Evolutionary conservation across 805 yeast species (phyloP), one percentile per base, ranked within the genome.

Genomic region (Nakazawaea ishiwadae): DNA sequence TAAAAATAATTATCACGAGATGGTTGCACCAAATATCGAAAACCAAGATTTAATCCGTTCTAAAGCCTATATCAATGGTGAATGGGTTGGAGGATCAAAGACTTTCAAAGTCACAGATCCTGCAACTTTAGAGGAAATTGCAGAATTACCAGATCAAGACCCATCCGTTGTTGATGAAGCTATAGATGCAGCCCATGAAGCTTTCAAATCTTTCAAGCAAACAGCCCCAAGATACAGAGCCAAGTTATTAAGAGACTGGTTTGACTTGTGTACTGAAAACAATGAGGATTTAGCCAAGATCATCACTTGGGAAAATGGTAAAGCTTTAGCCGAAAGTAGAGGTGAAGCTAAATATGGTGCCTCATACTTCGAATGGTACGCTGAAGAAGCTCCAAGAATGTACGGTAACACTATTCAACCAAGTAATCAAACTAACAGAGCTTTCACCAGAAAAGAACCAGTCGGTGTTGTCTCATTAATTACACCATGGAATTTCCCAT

Each of bases 401-500:
- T 65, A 76, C 39, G 91, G 90, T 14, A 81, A 79, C 48, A 63
- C 72, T 12, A 76, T 84, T 43, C 73, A 73, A 17, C 76, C 87
- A 3, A 65, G 72, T 37, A 67, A 64, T 46, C 58, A 72, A 2
- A 48, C 62, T 18, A 68, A 62, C 51, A 69, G 82, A 46, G 78
- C 83, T 45, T 51, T 81, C 41, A 68, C 87, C 4, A 50, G 77
- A 46, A 74, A 77, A 50, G 89, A 83, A 57, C 91, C 95, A 14
- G 65, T 84, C 35, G 95, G 95, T 5, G 89, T 82, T 1, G 82
- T 84, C 49, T 90, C 89, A 9, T 74, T 84, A 40, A 59, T 84
- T 51, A 81, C 91, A 3, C 93, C 93, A 4, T 84, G 93, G 93
- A 84, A 85, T 60, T 85, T 84, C 61, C 95, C 95, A 4, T 63